Conservation (phyloP, 1,284 basidiomycete species). For the Rhodotorula sp. region DNA sequence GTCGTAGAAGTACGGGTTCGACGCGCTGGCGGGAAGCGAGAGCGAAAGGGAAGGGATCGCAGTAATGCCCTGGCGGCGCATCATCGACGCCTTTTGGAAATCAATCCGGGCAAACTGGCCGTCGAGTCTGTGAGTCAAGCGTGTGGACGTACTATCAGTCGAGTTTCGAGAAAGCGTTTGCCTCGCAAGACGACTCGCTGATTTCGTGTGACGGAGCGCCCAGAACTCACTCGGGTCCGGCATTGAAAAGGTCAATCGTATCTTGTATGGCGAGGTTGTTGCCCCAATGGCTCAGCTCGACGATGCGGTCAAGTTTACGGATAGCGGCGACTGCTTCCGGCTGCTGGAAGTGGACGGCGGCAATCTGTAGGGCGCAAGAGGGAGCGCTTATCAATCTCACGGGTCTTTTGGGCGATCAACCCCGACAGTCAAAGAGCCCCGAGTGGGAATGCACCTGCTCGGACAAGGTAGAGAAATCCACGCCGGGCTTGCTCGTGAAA, state of each 20-base stretch:
- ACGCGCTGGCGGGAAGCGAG: conserved; percentile 75
- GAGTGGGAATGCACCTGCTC: not conserved
- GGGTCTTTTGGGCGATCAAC: not conserved
- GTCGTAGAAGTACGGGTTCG: conserved; percentile 83
- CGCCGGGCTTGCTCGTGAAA: conserved; percentile 27
- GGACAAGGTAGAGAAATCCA: not conserved
- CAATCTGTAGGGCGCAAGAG: conserved; percentile 50
- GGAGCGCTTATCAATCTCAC: not conserved
- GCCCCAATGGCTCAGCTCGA: conserved; percentile 96
- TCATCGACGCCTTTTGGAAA: conserved; percentile 73
- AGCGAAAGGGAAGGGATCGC: conserved; percentile 66
- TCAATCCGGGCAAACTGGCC: conserved; percentile 93
- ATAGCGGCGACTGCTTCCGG: conserved; percentile 77
- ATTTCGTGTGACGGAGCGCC: not conserved
- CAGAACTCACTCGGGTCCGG: conserved; percentile 72
- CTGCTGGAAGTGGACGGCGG: conserved; percentile 75
- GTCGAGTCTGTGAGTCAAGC: conserved; percentile 63
- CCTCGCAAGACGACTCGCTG: not conserved
- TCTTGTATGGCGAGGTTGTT: conserved; percentile 91
- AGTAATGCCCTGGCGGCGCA: conserved; percentile 51
- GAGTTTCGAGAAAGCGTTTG: not conserved
- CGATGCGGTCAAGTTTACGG: conserved; percentile 67
- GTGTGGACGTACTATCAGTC: not conserved
- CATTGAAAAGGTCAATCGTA: conserved; percentile 76
- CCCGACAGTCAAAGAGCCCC: too few relatives aligned